Percentiles rank a stretch among this genome's conserved stretches.
These are phyloP conservation scores for Durusdinium trenchii DNA, from an alignment of 73 alveolate species.

Conservation along the genomic window DNA sequence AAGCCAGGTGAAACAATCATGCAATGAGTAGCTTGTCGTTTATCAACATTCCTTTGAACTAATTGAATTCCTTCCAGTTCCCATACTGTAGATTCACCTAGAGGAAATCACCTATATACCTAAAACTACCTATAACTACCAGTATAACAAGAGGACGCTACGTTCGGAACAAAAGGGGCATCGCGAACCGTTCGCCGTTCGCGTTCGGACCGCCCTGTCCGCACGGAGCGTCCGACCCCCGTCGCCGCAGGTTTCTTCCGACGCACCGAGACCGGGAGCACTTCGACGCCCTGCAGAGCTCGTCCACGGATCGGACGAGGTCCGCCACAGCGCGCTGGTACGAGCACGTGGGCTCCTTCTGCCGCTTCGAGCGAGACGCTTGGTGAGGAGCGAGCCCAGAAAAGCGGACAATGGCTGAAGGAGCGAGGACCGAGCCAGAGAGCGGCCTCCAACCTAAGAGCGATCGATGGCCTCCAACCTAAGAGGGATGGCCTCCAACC, in stretches of 20 bases:
- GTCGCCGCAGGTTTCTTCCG: constrained; percentile 38
- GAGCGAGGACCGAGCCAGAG: no score
- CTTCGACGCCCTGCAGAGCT: constrained; percentile 9
- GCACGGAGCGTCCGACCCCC: neutral
- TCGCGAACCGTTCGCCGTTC: neutral
- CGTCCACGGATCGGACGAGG: neutral
- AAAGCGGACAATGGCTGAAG: no score
- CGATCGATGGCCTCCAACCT: no score
- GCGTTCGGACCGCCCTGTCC: neutral
- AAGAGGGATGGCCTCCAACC: no score
- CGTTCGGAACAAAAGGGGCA: neutral
- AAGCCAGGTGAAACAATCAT: no score
- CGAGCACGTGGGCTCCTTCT: constrained; percentile 70
- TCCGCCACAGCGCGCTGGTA: constrained; percentile 39
- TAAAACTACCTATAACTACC: neutral
- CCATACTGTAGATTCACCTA: neutral
- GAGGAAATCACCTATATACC: neutral
- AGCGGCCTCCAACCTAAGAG: no score
- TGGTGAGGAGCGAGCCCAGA: no score
- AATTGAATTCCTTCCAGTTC: no score
- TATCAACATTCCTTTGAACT: no score
- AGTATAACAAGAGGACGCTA: neutral
- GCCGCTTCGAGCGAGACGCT: constrained; percentile 30
- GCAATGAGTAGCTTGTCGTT: no score
- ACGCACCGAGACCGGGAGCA: constrained; percentile 36